Evolutionary conservation across 352 stramenopile species (phyloP).

Genomic region (Pythium dissotocum): DNA sequence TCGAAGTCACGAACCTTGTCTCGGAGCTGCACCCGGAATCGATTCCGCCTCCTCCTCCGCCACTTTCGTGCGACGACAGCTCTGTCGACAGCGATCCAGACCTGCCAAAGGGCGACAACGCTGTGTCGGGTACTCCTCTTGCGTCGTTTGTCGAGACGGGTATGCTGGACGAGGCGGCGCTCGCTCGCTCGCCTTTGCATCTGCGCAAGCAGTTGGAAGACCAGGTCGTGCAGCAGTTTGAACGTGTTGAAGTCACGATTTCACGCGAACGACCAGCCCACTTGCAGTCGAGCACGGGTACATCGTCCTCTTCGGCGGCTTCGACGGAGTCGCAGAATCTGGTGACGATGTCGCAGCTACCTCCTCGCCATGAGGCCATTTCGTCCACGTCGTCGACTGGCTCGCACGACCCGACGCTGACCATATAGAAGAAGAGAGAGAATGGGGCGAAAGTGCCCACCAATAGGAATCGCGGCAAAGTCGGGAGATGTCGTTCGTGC

Average conservation of each 20-base stretch:
- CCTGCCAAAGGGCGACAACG: slow-evolving; percentile 26
- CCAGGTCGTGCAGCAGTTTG: slow-evolving; percentile 67
- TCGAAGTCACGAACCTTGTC: slow-evolving; percentile 80
- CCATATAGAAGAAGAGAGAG: slow-evolving; percentile 27
- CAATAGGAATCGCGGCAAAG: not conserved
- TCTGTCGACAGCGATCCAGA: slow-evolving; percentile 31
- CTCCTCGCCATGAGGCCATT: slow-evolving; percentile 23
- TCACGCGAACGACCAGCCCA: slow-evolving; percentile 58
- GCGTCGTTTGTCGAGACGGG: slow-evolving; percentile 86
- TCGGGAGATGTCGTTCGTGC: not conserved
- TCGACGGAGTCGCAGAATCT: slow-evolving; percentile 5
- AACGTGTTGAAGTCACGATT: slow-evolving; percentile 81
- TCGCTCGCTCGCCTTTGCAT: slow-evolving; percentile 39
- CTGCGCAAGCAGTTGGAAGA: slow-evolving; percentile 70
- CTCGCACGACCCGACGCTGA: slow-evolving; percentile 27
- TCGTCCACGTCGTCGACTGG: slow-evolving; percentile 25
- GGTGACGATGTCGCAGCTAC: slow-evolving; percentile 22
- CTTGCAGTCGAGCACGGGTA: slow-evolving; percentile 28
- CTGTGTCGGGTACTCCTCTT: slow-evolving; percentile 58
- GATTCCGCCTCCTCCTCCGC: slow-evolving; percentile 39
- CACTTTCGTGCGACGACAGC: slow-evolving; percentile 40
- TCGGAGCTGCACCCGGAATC: slow-evolving; percentile 63
- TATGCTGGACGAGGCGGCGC: slow-evolving; percentile 38
- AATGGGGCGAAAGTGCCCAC: not conserved
- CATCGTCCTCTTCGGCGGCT: slow-evolving; percentile 31